Evolutionary conservation across 768 basidiomycete genomes (phyloP), one percentile per base, ranked within the genome.

Genomic region (Tricholoma sp.): DNA sequence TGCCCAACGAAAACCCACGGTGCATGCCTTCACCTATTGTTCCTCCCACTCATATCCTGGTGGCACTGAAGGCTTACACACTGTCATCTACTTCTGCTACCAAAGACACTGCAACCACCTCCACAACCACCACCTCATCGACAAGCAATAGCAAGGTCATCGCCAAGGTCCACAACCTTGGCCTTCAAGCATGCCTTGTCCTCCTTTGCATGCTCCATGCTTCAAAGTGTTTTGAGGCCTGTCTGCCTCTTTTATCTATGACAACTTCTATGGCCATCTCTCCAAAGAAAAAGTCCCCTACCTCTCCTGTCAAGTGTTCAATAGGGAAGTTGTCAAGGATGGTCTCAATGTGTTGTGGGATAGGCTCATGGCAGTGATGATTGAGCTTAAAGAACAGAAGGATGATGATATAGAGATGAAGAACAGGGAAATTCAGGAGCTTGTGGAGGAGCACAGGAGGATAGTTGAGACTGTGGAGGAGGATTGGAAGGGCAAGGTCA

Each of bases 401-500:
- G 90, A 95, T 63, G 89, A 94, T 59, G 94, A 96, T 31, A 69
- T 94, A 18, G 91, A 94, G 52, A 74, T 85, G 68, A 88, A 89
- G 74, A 80, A 80, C 55, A 74, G 79, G 57, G 91, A 93, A 67
- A 83, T 94, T 45, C 85, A 89, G 3, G 89, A 94, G 49, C 69
- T 96, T 45, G 78, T 93, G 4, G 73, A 72, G 6, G 88, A 93
- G 65, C 88, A 91, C 65, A 78, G 85, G 52, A 77, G 82, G 29
- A 86, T 90, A 53, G 82, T 92, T 2, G 80, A 81, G 17, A 79
- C 80, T 2, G 86, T 93, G 6, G 90, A 92, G 63, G 82, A 86
- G 42, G 90, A 91, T 63, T 96, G 93, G 93, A 75, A 87, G 54
- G 89, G 88, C 3, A 94, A 96, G 66, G 85, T 95, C 2, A 85